Evolutionary conservation across 306 rosid species (phyloP).

Genomic region (Dalbergia oliveri): DNA sequence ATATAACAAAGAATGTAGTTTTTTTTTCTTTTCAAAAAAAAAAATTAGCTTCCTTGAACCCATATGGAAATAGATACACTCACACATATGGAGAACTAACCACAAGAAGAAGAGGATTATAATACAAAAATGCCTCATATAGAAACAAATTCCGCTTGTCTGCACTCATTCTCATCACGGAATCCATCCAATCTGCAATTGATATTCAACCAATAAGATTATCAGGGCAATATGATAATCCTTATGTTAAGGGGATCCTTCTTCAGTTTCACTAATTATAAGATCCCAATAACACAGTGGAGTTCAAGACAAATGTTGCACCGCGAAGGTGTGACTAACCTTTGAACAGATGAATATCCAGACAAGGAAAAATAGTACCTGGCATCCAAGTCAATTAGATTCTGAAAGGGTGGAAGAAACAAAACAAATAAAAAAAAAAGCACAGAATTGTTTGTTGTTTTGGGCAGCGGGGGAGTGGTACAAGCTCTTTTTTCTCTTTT

Average conservation of each 20-base stretch:
- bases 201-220: constrained; percentile 39
- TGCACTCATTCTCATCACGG: constrained; percentile 98
- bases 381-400: constrained; percentile 55
- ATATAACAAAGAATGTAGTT: constrained; percentile 33
- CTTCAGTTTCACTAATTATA: constrained; percentile 19
- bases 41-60: constrained; percentile 28
- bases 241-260: constrained; percentile 4
- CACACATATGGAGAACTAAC: constrained; percentile 58
- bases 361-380: constrained; percentile 80
- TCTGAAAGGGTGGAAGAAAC: neutral
- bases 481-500: too few species aligned
- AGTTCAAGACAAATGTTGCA: constrained; percentile 27
- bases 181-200: constrained; percentile 90
- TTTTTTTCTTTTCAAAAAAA: neutral
- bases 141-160: constrained; percentile 90
- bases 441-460: neutral
- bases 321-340: constrained; percentile 60
- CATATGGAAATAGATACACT: constrained; percentile 29
- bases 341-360: constrained; percentile 96
- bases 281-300: neutral
- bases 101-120: constrained; percentile 93
- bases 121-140: constrained; percentile 97
- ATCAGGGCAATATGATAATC: constrained; percentile 26
- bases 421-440: neutral
- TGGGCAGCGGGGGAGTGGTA: too few species aligned